phyloP scores from a whole-genome alignment of 1,284 basidiomycete genomes.

The Mixia osmundae region DNA sequence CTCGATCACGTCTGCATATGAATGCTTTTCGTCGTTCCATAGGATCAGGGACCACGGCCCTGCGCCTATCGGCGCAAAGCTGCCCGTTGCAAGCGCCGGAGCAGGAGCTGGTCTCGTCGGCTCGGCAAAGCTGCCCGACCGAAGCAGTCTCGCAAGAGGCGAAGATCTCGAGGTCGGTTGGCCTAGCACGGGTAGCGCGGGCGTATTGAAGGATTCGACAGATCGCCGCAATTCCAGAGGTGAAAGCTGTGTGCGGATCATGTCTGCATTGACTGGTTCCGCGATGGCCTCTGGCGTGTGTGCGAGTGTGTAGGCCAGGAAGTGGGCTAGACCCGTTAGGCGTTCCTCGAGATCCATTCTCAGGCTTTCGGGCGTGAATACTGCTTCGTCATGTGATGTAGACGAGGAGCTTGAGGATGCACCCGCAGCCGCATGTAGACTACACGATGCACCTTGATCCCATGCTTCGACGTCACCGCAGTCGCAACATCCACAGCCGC shows the following conservation, averaged over 20 bases:
- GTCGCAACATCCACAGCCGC: slow-evolving; percentile 53
- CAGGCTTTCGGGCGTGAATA: background rate
- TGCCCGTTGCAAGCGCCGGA: slow-evolving; percentile 11
- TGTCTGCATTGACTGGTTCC: no score
- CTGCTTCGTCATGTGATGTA: slow-evolving; percentile 1
- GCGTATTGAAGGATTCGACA: background rate
- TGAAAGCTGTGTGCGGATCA: no score
- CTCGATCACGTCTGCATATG: slow-evolving; percentile 66
- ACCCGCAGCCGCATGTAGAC: slow-evolving; percentile 8
- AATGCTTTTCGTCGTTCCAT: slow-evolving; percentile 97
- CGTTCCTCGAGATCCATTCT: no score
- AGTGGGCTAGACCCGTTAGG: no score
- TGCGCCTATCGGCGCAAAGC: no score
- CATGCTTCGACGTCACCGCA: slow-evolving; percentile 77
- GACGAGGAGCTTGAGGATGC: slow-evolving; percentile 2
- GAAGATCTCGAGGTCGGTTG: no score
- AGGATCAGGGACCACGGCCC: slow-evolving; percentile 65
- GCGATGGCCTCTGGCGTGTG: no score
- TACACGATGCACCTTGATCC: slow-evolving; percentile 20
- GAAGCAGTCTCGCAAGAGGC: no score
- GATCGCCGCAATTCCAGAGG: background rate
- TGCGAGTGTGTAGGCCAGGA: no score
- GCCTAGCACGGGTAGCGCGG: background rate
- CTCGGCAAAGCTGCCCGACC: background rate
- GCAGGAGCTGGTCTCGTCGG: slow-evolving; percentile 16